Conservation (phyloP, 2,329 filamentous ascomycete genomes). For the Aspergillus calidoustus region DNA sequence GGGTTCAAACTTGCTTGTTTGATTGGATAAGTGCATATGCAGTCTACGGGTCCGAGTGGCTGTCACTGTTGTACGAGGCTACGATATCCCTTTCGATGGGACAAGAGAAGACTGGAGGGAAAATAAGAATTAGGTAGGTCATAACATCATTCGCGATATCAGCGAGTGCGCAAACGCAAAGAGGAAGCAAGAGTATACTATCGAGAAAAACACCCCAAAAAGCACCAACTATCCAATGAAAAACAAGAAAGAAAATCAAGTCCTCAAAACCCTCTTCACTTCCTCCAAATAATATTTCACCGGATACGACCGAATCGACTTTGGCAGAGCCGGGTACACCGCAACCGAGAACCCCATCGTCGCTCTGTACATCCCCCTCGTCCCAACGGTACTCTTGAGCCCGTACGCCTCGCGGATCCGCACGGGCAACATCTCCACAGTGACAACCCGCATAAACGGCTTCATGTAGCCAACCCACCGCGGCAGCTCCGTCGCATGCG, state of each 20-base stretch:
- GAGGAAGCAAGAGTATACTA: background rate
- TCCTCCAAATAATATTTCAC: constrained; percentile 37
- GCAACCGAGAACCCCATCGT: constrained; percentile 39
- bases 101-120: no score
- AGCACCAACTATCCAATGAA: background rate
- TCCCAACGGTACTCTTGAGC: constrained; percentile 33
- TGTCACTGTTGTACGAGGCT: background rate
- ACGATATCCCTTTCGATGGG: background rate
- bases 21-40: background rate
- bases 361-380: constrained; percentile 35
- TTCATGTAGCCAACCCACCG: constrained; percentile 36
- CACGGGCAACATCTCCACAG: constrained; percentile 42
- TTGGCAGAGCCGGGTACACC: constrained; percentile 39
- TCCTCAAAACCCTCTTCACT: constrained; percentile 31
- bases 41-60: background rate
- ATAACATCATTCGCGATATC: background rate
- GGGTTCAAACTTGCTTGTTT: no score
- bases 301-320: constrained; percentile 34
- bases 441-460: constrained; percentile 36
- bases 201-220: background rate
- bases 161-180: background rate
- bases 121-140: background rate
- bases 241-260: background rate
- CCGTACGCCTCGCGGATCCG: constrained; percentile 39
- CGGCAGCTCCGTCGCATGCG: constrained; percentile 32